Evolutionary conservation across 495 filamentous ascomycete species (phyloP).

Genomic region (Penicillium angulare): DNA sequence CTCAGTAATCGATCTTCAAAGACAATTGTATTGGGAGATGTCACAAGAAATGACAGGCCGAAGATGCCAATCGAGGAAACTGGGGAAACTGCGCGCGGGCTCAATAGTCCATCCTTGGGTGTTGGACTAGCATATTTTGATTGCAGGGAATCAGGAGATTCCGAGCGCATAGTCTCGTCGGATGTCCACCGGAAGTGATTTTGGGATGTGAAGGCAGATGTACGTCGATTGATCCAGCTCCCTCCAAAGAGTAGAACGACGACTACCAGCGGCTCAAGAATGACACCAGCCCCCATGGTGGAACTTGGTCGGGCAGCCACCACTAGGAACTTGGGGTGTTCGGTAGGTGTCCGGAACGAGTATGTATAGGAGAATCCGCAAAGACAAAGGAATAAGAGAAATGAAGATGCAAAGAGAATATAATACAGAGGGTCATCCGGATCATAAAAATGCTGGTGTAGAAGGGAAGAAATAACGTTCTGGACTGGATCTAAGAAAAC

Average conservation of each 20-base stretch:
- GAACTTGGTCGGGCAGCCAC: no score
- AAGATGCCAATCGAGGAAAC: slow-evolving; percentile 35
- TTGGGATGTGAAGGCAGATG: slow-evolving; percentile 7
- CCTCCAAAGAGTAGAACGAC: slow-evolving; percentile 57
- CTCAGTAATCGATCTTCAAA: slow-evolving; percentile 55
- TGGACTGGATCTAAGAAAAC: no score
- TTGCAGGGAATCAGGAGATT: slow-evolving; percentile 31
- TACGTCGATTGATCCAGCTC: slow-evolving; percentile 56
- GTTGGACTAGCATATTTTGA: slow-evolving; percentile 28
- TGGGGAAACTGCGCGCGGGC: slow-evolving; percentile 27
- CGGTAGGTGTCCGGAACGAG: no score
- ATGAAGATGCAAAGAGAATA: no score
- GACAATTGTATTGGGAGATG: slow-evolving; percentile 53
- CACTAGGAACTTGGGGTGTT: no score
- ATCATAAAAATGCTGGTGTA: no score
- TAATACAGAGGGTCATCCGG: no score
- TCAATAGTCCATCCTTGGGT: slow-evolving; percentile 31
- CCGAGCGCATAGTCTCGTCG: slow-evolving; percentile 9
- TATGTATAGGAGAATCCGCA: no score
- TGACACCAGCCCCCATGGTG: slow-evolving; percentile 50
- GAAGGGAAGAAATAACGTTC: no score
- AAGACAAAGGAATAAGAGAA: no score
- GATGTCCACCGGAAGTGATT: slow-evolving; percentile 20
- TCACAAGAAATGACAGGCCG: slow-evolving; percentile 33
- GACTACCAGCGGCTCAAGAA: slow-evolving; percentile 55